Conservation (phyloP, 208 protist genomes). For the Leishmania martiniquensis region DNA sequence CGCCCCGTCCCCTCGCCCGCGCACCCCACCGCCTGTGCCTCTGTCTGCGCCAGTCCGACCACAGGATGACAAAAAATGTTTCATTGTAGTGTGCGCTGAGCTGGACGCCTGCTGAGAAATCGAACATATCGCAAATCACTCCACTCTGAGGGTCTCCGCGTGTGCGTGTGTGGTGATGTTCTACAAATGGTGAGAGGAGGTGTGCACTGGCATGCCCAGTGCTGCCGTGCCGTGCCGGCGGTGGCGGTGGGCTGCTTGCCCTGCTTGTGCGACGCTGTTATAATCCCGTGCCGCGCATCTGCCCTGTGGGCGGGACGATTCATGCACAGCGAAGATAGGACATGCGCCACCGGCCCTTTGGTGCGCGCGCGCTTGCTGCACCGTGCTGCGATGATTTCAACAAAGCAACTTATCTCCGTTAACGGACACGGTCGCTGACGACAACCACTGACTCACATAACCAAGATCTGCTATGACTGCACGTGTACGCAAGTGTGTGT, state of each 20-base stretch:
- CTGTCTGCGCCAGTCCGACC: background rate
- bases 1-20: background rate
- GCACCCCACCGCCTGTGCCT: background rate
- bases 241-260: background rate
- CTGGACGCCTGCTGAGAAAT: slow-evolving; percentile 34
- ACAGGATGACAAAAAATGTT: slow-evolving; percentile 25
- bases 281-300: slow-evolving; percentile 41
- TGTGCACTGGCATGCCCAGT: background rate
- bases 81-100: slow-evolving; percentile 35
- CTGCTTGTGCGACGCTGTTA: slow-evolving; percentile 3
- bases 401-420: slow-evolving; percentile 44
- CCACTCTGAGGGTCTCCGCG: slow-evolving; percentile 24
- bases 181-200: too few species aligned
- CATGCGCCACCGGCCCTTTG: background rate
- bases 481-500: background rate
- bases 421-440: slow-evolving; percentile 55
- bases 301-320: slow-evolving; percentile 36
- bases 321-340: slow-evolving; percentile 54
- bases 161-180: background rate
- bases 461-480: slow-evolving; percentile 85
- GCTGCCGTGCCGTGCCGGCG: slow-evolving; percentile 30
- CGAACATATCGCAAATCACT: slow-evolving; percentile 41
- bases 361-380: background rate
- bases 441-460: slow-evolving; percentile 65
- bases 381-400: slow-evolving; percentile 7